Evolutionary conservation across 352 stramenopile genomes (phyloP).

Genomic region (Phytophthora sansomeana): DNA sequence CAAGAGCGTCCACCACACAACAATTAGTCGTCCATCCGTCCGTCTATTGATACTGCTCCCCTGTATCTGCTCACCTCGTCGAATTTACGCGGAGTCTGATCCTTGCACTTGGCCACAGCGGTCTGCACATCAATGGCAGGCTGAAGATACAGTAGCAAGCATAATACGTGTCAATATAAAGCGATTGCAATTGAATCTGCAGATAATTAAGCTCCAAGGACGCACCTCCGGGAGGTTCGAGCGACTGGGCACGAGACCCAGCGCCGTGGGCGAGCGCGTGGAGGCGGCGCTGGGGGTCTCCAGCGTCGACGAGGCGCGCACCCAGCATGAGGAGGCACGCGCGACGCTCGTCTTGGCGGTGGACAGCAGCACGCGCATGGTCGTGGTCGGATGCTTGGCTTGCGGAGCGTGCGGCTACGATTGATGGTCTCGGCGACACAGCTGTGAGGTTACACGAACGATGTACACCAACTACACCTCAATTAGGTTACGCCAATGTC

Average conservation of each 20-base stretch:
- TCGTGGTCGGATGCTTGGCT: conserved; percentile 24
- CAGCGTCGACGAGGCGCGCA: conserved; percentile 56
- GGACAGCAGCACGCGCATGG: conserved; percentile 58
- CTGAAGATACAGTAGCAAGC: conserved; percentile 36
- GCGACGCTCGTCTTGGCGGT: conserved; percentile 40
- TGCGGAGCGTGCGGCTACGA: conserved; percentile 29
- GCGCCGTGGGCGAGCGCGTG: conserved; percentile 66
- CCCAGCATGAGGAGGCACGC: conserved; percentile 48
- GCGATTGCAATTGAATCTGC: not conserved
- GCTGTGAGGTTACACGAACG: conserved; percentile 21
- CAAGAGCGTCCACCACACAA: conserved; percentile 11
- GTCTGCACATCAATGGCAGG: conserved; percentile 64
- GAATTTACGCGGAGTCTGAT: conserved; percentile 77
- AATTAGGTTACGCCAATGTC: conserved; percentile 21
- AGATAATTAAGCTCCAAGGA: not conserved
- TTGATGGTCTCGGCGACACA: conserved; percentile 30
- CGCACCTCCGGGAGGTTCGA: conserved; percentile 61
- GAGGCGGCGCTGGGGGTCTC: conserved; percentile 24
- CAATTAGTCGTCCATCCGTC: conserved; percentile 2
- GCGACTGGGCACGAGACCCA: conserved; percentile 70
- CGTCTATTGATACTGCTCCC: conserved; percentile 26
- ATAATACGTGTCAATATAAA: conserved; percentile 8
- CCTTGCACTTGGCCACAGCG: conserved; percentile 67
- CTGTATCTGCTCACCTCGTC: conserved; percentile 71
- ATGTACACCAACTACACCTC: conserved; percentile 1